Conservation (phyloP, 1,284 basidiomycete species). For the Ceratobasidium sp. region DNA sequence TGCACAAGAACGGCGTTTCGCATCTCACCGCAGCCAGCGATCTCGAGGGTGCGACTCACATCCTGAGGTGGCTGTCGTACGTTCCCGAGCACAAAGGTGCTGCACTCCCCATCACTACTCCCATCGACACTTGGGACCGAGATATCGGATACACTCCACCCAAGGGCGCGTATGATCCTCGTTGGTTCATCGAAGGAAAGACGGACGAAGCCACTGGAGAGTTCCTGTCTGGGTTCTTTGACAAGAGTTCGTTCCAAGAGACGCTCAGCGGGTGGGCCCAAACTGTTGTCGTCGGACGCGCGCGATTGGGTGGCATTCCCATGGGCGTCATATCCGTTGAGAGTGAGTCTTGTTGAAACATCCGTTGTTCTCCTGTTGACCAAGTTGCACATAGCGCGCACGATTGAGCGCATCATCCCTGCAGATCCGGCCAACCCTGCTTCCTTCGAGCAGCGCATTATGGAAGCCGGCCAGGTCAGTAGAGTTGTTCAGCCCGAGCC, state of each 20-base stretch:
- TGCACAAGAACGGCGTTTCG: slow-evolving; percentile 99
- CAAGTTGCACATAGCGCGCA: slow-evolving; percentile 67
- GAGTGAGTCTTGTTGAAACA: slow-evolving; percentile 56
- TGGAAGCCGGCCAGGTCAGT: slow-evolving; percentile 94
- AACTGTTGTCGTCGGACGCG: slow-evolving; percentile 97
- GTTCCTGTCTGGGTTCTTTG: slow-evolving; percentile 93
- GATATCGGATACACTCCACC: slow-evolving; percentile 91
- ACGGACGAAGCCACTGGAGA: slow-evolving; percentile 80
- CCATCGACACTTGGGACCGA: slow-evolving; percentile 90
- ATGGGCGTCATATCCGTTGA: slow-evolving; percentile 98
- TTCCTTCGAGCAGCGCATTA: slow-evolving; percentile 97
- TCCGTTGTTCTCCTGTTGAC: slow-evolving; percentile 1
- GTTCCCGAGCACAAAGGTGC: slow-evolving; percentile 85
- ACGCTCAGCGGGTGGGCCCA: slow-evolving; percentile 97
- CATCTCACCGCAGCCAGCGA: slow-evolving; percentile 96
- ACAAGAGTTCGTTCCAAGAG: slow-evolving; percentile 96
- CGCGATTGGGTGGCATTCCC: slow-evolving; percentile 95
- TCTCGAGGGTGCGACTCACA: slow-evolving; percentile 91
- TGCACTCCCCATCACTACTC: slow-evolving; percentile 78
- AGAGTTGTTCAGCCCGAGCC: background rate
- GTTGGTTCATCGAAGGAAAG: slow-evolving; percentile 98
- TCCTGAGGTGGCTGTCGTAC: slow-evolving; percentile 95
- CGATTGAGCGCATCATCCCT: slow-evolving; percentile 95
- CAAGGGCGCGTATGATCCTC: slow-evolving; percentile 95
- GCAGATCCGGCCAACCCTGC: slow-evolving; percentile 99